Evolutionary conservation across 345 rosid species (phyloP), one percentile per base, ranked within the genome.

Genomic region (Draba incana): DNA sequence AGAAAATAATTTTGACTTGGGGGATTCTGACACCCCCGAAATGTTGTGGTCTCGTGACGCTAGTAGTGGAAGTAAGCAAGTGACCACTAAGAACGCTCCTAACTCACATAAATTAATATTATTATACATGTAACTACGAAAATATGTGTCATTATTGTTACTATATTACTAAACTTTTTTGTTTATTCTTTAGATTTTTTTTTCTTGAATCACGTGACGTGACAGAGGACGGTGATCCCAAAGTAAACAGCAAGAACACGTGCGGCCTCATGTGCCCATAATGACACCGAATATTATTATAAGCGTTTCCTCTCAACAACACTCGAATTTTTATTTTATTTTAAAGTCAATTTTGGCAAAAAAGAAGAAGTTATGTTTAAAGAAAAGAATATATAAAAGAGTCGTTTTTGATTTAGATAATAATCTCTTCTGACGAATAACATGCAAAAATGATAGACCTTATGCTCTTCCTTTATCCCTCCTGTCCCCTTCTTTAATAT

Each of bases 221-320:
- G 70, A 68, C 79, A 79, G 79, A 66, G 38, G 66, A 46, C 72
- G 85, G 76, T 82, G 86, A 84, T 83, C 87, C 89, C 84, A 55
- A 80, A 54, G 84, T 63, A 72, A 74, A 59, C 79, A 62, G 75
- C 77, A 69, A 78, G 54, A 64, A 79, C 88, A 86, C 86, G 86
- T 86, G 86, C 76, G 49, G 33, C 50, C 62, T 68, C 87, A 83
- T 81, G 83, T 84, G 88, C 84, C 69, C 72, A 47, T 61, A 55
- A 69, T 44, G 76, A 69, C 79, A 76, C 71, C 75, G 75, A 69
- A 47, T 69, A 44, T 68, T 69, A 55, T 56, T 75, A 7, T 65
- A 58, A 35, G 31, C 60, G 15, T 59, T 28, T 67, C 46, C 44
- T 66, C 65, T 69, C 41, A 69, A 31, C 71, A 62, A 68, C 47